Conservation (phyloP, 441 rosid species). For the Cnidoscolus chayamansa region DNA sequence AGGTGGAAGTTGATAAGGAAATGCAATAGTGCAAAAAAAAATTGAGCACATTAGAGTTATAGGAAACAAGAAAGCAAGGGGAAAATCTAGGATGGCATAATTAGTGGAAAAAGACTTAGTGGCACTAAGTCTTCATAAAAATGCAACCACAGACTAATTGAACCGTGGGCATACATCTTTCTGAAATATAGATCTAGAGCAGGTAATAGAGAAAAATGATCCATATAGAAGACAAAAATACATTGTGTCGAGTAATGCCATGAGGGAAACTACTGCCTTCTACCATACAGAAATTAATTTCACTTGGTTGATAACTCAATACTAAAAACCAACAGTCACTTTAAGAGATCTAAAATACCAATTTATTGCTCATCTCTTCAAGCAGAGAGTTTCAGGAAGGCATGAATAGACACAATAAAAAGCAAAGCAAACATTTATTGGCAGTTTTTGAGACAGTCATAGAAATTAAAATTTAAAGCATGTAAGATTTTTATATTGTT, state of each 20-base stretch:
- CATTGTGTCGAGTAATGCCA: not conserved
- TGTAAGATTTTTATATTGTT: conserved; percentile 8
- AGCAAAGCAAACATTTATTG: not conserved
- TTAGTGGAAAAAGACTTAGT: no score
- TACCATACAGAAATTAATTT: not conserved
- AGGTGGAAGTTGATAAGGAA: not conserved
- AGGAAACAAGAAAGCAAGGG: no score
- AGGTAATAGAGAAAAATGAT: no score
- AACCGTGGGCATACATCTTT: no score
- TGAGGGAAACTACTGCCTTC: not conserved
- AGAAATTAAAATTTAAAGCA: not conserved
- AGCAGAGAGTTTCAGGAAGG: not conserved
- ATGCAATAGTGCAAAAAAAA: not conserved
- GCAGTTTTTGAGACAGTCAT: not conserved
- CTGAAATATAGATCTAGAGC: no score
- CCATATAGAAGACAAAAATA: not conserved
- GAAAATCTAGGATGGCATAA: no score
- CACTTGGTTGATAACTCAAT: not conserved
- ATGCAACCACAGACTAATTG: no score
- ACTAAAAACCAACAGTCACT: not conserved
- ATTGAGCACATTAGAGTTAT: no score
- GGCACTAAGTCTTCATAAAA: no score
- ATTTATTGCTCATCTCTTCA: not conserved
- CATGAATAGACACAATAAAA: not conserved
- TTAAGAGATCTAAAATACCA: not conserved